Evolutionary conservation across 1,284 basidiomycete species (phyloP).

Genomic region (Rhodotorula sp.): DNA sequence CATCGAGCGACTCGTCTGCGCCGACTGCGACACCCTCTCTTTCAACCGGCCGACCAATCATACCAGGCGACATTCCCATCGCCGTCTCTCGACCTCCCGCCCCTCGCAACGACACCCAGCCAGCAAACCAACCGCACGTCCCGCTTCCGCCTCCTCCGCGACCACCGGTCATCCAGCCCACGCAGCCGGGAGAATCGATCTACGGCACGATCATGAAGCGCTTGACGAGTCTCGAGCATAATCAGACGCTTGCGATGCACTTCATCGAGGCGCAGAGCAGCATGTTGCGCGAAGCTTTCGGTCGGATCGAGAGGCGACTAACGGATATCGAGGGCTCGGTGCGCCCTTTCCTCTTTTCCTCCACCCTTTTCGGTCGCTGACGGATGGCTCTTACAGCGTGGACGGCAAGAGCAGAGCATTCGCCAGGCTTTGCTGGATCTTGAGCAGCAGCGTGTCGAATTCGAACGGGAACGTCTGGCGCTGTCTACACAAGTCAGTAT

Average conservation of each 20-base stretch:
- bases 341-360: constrained; percentile 45
- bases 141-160: constrained; percentile 11
- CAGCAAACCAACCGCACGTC: background rate
- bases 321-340: constrained; percentile 65
- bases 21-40: background rate
- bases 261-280: constrained; percentile 89
- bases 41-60: background rate
- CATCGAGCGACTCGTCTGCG: background rate
- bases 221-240: constrained; percentile 77
- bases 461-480: constrained; percentile 67
- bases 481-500: constrained; percentile 65
- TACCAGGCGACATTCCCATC: background rate
- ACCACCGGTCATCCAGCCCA: constrained; percentile 16
- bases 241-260: constrained; percentile 78
- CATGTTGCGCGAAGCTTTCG: constrained; percentile 71
- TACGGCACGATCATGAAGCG: constrained; percentile 96
- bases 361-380: background rate
- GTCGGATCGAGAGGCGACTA: constrained; percentile 58
- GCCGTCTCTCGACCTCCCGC: background rate
- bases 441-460: constrained; percentile 63
- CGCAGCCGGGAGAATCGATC: constrained; percentile 81
- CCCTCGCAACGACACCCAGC: background rate
- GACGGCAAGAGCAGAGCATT: constrained; percentile 64
- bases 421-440: constrained; percentile 66
- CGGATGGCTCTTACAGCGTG: constrained; percentile 53